Conservation (phyloP, 257 asterid species). For the Solanum gandarillasii region DNA sequence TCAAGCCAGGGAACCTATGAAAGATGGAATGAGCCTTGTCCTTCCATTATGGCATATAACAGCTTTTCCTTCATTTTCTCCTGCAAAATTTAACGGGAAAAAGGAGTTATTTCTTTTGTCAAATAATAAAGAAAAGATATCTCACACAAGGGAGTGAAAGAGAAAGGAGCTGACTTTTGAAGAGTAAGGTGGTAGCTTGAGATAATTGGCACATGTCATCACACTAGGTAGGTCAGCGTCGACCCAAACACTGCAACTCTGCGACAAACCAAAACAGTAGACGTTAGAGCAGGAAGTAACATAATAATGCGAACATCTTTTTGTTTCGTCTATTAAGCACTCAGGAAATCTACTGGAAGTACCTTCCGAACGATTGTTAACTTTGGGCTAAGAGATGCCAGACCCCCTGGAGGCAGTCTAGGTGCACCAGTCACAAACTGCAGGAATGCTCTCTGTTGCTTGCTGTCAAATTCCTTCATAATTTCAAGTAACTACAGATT, state of each 20-base stretch:
- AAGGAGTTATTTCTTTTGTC: not conserved
- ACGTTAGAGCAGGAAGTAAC: not conserved
- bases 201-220: conserved; percentile 92
- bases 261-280: conserved; percentile 7
- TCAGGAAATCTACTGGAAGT: not conserved
- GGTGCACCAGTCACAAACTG: conserved; percentile 98
- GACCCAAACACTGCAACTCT: conserved; percentile 54
- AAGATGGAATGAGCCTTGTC: conserved; percentile 93
- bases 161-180: conserved; percentile 39
- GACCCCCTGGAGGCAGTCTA: conserved; percentile 85
- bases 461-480: conserved; percentile 59
- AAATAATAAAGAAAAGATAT: not conserved
- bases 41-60: conserved; percentile 76
- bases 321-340: not conserved
- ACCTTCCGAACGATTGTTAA: conserved; percentile 93
- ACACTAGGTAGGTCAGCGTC: conserved; percentile 90
- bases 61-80: conserved; percentile 78
- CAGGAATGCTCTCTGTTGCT: conserved; percentile 81
- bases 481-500: conserved; percentile 62
- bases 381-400: conserved; percentile 90
- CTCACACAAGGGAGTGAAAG: not conserved
- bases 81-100: conserved; percentile 24
- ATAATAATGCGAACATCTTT: not conserved
- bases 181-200: conserved; percentile 94
- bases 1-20: conserved; percentile 25